Evolutionary conservation across 2,329 filamentous ascomycete genomes (phyloP), one percentile per base, ranked within the genome.

Genomic region (Aspergillus novoparasiticus): DNA sequence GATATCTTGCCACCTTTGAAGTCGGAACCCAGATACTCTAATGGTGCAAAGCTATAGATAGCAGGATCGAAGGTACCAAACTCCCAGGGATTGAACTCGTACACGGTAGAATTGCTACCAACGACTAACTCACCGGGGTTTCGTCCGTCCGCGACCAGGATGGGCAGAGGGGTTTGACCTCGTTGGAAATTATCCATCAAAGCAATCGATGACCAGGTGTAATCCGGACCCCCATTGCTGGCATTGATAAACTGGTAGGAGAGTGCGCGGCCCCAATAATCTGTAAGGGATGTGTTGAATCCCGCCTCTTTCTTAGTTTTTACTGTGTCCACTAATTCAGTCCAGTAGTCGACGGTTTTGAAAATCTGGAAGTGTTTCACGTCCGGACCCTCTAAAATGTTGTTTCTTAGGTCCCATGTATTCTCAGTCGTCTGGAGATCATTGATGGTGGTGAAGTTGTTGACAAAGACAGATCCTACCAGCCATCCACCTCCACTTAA

Each of bases 401-500:
- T 72, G 55, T 75, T 75, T 0, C 67, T 69, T 28, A 76, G 70
- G 58, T 74, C 68, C 74, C 74, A 76, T 0, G 71, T 71, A 30
- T 53, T 43, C 8, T 69, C 45, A 54, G 63, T 58, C 3, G 69
- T 71, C 66, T 76, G 72, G 63, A 76, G 61, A 28, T 66, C 59
- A 55, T 85, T 77, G 4, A 94, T 85, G 0, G 89, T 87, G 11
- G 88, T 90, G 74, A 93, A 96, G 81, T 96, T 96, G 75, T 90
- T 89, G 70, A 88, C 83, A 64, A 87, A 94, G n/a, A 97, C 82
- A 58, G 90, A 93, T 23, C 92, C 91, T 11, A 96, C 86, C 32
- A 96, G 82, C 93, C 93, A 97, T 58, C 89, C 88, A 63, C 93
- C 93, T 45, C 93, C 93, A 19, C 91, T 95, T 6, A 97, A 82